Percentiles rank a stretch among this genome's conserved stretches.
phyloP scores from a whole-genome alignment of 2,329 filamentous ascomycete genomes.

The Alternaria gaisen region DNA sequence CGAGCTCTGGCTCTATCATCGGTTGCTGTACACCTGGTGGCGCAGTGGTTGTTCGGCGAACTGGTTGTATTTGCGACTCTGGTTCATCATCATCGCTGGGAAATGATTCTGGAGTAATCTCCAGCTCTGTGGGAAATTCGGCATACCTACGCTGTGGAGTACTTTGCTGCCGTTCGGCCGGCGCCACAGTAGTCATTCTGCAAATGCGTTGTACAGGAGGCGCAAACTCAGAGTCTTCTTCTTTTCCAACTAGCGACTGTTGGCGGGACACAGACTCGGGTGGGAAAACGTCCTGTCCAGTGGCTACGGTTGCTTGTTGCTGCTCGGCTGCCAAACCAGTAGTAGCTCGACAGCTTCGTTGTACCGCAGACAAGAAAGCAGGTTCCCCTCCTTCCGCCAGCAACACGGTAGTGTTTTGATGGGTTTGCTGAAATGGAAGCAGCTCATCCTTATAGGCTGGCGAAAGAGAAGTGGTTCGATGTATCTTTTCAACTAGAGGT shows the following conservation, averaged over 20 bases:
- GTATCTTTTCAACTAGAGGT: not conserved
- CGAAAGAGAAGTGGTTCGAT: not conserved
- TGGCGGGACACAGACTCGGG: not conserved
- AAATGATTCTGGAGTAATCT: fast-evolving
- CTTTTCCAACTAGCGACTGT: not conserved
- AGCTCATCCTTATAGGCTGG: not conserved
- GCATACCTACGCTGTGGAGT: not conserved
- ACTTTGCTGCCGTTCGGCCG: not conserved
- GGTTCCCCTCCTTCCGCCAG: not conserved
- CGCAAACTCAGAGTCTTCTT: not conserved
- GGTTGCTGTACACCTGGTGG: not conserved
- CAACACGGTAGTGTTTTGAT: not conserved
- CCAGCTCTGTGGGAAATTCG: not conserved
- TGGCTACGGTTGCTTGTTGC: not conserved
- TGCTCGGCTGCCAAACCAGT: not conserved
- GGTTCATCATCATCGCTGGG: not conserved
- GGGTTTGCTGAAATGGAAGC: not conserved
- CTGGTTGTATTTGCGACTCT: not conserved
- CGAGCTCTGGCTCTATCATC: not conserved
- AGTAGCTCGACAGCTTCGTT: not conserved
- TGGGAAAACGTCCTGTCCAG: not conserved
- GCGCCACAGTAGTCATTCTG: not conserved
- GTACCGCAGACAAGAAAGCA: not conserved
- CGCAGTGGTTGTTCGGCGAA: not conserved
- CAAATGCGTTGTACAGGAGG: not conserved